Evolutionary conservation across 1,284 basidiomycete species (phyloP), one percentile per base, ranked within the genome.

Genomic region (Pseudomicrostroma phylloplanum): DNA sequence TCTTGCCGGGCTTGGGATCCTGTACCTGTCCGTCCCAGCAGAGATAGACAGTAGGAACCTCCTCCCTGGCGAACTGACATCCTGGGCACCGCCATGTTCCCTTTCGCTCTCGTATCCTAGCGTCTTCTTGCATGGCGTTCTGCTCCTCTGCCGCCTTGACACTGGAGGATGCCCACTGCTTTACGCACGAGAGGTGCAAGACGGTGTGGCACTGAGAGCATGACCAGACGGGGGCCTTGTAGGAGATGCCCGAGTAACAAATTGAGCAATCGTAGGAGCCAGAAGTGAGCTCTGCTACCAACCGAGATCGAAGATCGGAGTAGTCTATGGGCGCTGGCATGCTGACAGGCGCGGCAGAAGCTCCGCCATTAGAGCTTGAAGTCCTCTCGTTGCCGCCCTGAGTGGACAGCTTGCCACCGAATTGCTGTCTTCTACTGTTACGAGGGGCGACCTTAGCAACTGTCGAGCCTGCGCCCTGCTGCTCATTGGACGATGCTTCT

Each of bases 1-100:
- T 67, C 17, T 65, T 59, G 1, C 67, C 66, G 6, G 67, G 66
- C 12, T 57, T 59, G 11, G 75, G 76, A 13, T 77, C 68, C 46
- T 60, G 65, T 0, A 66, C 59, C 46, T 71, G 67, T 25, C 68
- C 69, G 55, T 76, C 78, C 76, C 76, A 79, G 63, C 77, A 79
- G 61, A 60, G 63, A 56, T 79, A 79, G 49, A 63, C 59, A 21
- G 65, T 71, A n/a, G 77, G 77, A 0, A 79, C 66, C 15, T 69
- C 67, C 26, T 75, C 65, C 13, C 70, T 55, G 0, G 74, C 68
- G 42, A 67, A 67, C 61, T 79, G 77, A 61, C 77, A 79, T 7
- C 74, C 72, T 1, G 77, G 77, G 54, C 77, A 79, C 36, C 77
- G 63, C 77, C 77, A 79, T 8, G 68, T 71, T 2, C 74, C 77